Percentiles rank a stretch among this genome's conserved stretches.
phyloP scores from a whole-genome alignment of 2,329 filamentous ascomycete species.

The Cladophialophora carrionii region DNA sequence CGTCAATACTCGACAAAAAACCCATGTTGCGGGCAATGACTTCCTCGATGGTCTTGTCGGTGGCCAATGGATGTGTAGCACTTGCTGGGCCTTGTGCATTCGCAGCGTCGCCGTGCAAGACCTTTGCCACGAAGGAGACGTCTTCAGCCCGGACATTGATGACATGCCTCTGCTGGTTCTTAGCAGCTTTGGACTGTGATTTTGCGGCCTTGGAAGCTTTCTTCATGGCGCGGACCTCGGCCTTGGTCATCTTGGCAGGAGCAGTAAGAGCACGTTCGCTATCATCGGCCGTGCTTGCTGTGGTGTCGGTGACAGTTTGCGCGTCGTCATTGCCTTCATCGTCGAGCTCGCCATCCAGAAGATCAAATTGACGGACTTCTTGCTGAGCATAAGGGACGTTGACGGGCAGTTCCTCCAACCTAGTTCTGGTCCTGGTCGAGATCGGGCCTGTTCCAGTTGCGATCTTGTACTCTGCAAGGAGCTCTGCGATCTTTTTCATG shows the following conservation, averaged over 20 bases:
- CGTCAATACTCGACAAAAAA: constrained; percentile 34
- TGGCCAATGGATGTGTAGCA: constrained; percentile 33
- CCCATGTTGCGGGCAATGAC: constrained; percentile 36
- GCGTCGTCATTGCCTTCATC: constrained; percentile 21
- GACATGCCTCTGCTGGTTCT: constrained; percentile 35
- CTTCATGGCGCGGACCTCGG: constrained; percentile 34
- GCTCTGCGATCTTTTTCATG: constrained; percentile 35
- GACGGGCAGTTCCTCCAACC: constrained; percentile 22
- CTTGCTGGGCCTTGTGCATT: constrained; percentile 1
- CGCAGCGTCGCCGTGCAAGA: constrained; percentile 33
- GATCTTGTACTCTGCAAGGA: constrained; percentile 32
- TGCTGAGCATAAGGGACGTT: constrained; percentile 21
- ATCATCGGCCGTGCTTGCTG: constrained; percentile 19
- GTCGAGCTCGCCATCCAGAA: constrained; percentile 8
- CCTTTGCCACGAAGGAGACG: constrained; percentile 28
- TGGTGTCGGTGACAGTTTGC: constrained; percentile 22
- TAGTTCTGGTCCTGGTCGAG: constrained; percentile 4
- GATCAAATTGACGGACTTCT: constrained; percentile 5
- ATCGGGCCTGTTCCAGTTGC: constrained; percentile 12
- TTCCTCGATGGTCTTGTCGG: constrained; percentile 38
- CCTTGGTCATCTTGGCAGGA: constrained; percentile 31
- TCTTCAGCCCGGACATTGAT: constrained; percentile 32
- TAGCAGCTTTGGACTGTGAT: constrained; percentile 35
- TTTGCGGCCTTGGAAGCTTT: constrained; percentile 35
- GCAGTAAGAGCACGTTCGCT: constrained; percentile 6